Evolutionary conservation across 805 yeast genomes (phyloP).

Genomic region (Candida chauliodis): DNA sequence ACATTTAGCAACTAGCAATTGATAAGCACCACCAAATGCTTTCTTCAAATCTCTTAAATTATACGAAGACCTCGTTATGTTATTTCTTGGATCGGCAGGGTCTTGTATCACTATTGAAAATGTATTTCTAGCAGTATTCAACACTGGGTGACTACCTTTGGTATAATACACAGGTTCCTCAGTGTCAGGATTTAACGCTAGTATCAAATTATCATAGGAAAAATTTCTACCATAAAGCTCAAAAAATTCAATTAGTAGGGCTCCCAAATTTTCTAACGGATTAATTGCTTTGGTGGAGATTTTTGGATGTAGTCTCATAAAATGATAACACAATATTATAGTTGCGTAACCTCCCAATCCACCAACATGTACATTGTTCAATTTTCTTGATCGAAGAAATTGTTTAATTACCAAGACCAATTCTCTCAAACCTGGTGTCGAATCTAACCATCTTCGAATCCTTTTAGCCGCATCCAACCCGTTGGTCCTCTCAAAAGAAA

Average conservation of each 20-base stretch:
- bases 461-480: constrained; percentile 80
- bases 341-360: constrained; percentile 94
- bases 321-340: constrained; percentile 81
- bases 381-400: constrained; percentile 69
- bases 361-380: constrained; percentile 87
- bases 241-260: constrained; percentile 83
- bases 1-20: constrained; percentile 68
- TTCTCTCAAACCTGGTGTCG: constrained; percentile 78
- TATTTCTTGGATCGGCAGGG: constrained; percentile 80
- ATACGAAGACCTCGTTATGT: constrained; percentile 81
- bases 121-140: constrained; percentile 49
- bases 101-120: constrained; percentile 79
- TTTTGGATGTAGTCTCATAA: constrained; percentile 76
- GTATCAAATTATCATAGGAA: constrained; percentile 75
- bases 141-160: constrained; percentile 50
- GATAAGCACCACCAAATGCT: constrained; percentile 87
- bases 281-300: constrained; percentile 62
- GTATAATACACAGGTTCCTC: constrained; percentile 58
- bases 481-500: constrained; percentile 82
- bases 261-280: constrained; percentile 76
- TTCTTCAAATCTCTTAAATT: constrained; percentile 75
- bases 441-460: constrained; percentile 69
- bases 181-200: constrained; percentile 52
- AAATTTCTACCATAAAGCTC: constrained; percentile 89
- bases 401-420: constrained; percentile 80